Base-by-base conservation (phyloP, 73 alveolate species). In the Paramecium octaurelia region DNA sequence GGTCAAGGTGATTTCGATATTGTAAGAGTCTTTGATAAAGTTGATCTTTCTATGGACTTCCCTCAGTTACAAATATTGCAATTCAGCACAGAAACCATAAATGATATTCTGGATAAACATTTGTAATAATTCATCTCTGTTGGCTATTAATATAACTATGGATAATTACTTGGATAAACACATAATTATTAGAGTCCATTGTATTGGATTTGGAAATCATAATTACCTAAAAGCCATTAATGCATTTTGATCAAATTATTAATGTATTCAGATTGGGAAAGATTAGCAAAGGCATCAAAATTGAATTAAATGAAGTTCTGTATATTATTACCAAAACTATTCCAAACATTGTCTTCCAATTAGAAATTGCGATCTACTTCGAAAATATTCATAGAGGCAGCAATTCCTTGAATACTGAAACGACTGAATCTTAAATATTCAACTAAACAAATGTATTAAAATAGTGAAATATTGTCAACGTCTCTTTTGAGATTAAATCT, bases 331-430 rank as follows among this genome's bases (percentile, higher is more conserved):
- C 87, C 87, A 36, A 73, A 73, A 40, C 59, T 73, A 73, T 73
- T 73, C 87, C 87, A 73, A 21, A 73, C 57, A 73, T 73, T 73
- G 16, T 73, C 87, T 8, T 73, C 87, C 27, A 73, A 73, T 73
- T 73, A 73, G 64, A 73, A 73, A 36, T 34, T 73, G 18, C 87
- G 54, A 73, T 73, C 87, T 6, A 73, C 59, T 21, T 73, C 57
- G 3, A 73, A 34, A 21, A 73, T 36, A 36, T 73, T 73, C 87
- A 73, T 73, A 36, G 87, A 73, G 0, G 87, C 87, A 14, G 59
- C 59, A 12, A 73, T 73, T 1, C 87, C 87, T 36, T 73, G 6
- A 21, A 73, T 73, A 3, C 58, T 21, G 18, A 40, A 36, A 36
- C 59, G 57, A 34, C 38, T 16, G 34, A 73, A 36, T 73, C 59